Evolutionary conservation across 2,329 filamentous ascomycete genomes (phyloP).

Genomic region (Phyllosticta citrichinensis): DNA sequence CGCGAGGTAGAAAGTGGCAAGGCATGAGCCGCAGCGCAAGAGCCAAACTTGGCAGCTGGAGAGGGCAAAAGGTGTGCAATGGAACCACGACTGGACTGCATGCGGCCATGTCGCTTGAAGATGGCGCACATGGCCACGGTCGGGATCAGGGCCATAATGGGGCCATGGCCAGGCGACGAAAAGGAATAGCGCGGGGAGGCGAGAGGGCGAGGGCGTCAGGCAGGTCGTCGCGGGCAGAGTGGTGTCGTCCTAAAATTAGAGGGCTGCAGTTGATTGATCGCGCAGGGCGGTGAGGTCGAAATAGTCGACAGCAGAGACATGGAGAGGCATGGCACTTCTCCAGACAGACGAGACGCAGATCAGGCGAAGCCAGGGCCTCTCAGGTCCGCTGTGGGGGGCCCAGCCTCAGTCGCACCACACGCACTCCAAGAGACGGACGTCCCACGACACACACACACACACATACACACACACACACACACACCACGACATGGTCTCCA

Average conservation of each 20-base stretch:
- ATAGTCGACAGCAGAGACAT: not conserved
- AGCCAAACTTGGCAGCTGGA: not conserved
- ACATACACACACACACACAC: no score
- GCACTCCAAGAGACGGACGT: not conserved
- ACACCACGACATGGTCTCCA: no score
- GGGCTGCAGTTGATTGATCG: not conserved
- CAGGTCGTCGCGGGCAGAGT: not conserved
- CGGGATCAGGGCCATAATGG: not conserved
- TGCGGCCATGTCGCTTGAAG: not conserved
- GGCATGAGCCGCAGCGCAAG: not conserved
- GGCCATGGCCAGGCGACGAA: not conserved
- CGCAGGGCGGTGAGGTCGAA: not conserved
- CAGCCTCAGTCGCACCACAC: not conserved
- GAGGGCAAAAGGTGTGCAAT: slow-evolving; percentile 1
- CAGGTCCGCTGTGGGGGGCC: not conserved
- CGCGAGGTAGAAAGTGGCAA: not conserved
- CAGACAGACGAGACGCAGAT: not conserved
- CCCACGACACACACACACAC: not conserved
- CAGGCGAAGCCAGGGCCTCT: not conserved
- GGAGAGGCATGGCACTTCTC: not conserved
- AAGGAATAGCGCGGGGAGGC: not conserved
- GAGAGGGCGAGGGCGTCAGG: no score
- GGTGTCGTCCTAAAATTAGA: not conserved
- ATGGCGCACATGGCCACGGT: not conserved
- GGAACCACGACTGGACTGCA: slow-evolving; percentile 2